Evolutionary conservation across 345 rosid species (phyloP), one percentile per base, ranked within the genome.

Genomic region (Pelargonium nanum): DNA sequence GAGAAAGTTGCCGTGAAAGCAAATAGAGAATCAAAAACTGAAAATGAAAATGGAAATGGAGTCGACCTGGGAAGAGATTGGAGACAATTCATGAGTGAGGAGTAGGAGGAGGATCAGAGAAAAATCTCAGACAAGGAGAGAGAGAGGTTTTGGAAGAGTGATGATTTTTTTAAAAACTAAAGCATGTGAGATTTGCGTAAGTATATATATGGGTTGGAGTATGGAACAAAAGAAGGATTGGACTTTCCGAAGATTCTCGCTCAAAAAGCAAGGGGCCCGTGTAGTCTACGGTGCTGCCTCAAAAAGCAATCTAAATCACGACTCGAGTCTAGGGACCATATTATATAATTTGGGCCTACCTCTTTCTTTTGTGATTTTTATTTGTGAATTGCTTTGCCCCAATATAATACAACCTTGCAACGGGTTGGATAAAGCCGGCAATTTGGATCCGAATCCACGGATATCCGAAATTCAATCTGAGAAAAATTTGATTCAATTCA

Each of bases 21-120:
- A 22, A 34, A 66, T 0, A 16, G 12, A 21, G 24, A 34, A 34
- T 34, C n/a, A n/a, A n/a, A n/a, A n/a, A 6, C 6, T 4, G 59
- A 48, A 45, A 51, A 24, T 16, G 9, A 1, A 40, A 52, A 24
- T 26, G 53, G 26, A n/a, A 16, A 50, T 15, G 19, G 30, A 65
- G 17, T 53, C 17, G 22, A 87, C 95, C 85, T 82, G 22, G 81
- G 66, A 40, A 83, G 88, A 77, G 69, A 72, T 55, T 81, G 89
- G 57, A 83, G 87, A 58, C 83, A 81, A 61, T 79, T 80, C 97
- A 84, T 84, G 51, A 40, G 68, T 55, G 57, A 55, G 52, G 24
- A 56, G 16, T 40, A 24, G 63, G 26, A 53, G 25, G 61, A 51
- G 58, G 19, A 28, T 28, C 3, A 7, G 3, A 2, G 13, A 34